Percentiles rank a stretch among this genome's conserved stretches.
Conservation (phyloP, 805 yeast genomes). For the Kodamaea kaohsiungensis region DNA sequence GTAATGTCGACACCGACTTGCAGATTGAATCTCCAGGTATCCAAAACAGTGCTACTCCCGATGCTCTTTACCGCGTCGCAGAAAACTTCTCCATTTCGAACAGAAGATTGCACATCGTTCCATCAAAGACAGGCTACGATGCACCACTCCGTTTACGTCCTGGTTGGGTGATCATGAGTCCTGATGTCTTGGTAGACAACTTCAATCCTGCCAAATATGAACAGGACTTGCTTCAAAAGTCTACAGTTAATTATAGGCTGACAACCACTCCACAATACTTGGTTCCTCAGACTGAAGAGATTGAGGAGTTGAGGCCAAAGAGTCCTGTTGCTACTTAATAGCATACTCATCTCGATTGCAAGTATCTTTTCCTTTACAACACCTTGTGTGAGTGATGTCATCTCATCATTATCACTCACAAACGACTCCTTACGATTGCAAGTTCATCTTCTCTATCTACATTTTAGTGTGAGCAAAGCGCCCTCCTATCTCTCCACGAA, state of each 20-base stretch:
- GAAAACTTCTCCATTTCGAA: slow-evolving; percentile 87
- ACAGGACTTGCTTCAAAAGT: slow-evolving; percentile 32
- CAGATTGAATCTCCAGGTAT: slow-evolving; percentile 53
- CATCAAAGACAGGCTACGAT: slow-evolving; percentile 65
- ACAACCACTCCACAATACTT: slow-evolving; percentile 26
- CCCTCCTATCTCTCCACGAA: not conserved
- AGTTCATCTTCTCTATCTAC: not conserved
- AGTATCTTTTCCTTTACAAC: no score
- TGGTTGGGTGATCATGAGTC: slow-evolving; percentile 91
- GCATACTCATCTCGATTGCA: no score
- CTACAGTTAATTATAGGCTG: slow-evolving; percentile 26
- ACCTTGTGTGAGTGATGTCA: no score
- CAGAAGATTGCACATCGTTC: slow-evolving; percentile 82
- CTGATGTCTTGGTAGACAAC: slow-evolving; percentile 76
- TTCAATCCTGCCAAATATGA: slow-evolving; percentile 44
- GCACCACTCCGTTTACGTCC: slow-evolving; percentile 66
- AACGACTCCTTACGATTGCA: not conserved
- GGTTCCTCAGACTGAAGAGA: slow-evolving; percentile 69
- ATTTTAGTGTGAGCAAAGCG: not conserved
- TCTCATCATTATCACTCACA: no score
- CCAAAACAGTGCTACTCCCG: slow-evolving; percentile 49
- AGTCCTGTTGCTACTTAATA: slow-evolving; percentile 55
- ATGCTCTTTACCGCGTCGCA: slow-evolving; percentile 73
- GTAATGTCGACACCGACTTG: slow-evolving; percentile 89
- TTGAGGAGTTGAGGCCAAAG: slow-evolving; percentile 81